Percentiles rank a stretch among this genome's conserved stretches.
Evolutionary conservation across 208 protist species (phyloP).

Genomic region (Leishmania gerbilli): DNA sequence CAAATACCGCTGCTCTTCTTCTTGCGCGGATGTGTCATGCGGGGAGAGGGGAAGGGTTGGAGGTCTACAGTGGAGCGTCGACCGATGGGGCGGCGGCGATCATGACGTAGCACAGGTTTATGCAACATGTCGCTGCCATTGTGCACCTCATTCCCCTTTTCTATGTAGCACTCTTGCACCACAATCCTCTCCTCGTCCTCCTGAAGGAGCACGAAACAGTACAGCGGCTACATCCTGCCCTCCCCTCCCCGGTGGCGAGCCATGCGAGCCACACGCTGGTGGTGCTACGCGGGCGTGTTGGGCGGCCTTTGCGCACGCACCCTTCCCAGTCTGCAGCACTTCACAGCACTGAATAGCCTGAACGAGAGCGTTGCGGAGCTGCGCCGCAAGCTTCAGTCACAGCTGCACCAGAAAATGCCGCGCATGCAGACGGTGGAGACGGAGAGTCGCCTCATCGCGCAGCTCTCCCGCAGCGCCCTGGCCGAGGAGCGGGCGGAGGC

Average conservation of each 20-base stretch:
- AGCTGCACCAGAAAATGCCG: conserved; percentile 30
- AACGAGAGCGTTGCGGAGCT: conserved; percentile 30
- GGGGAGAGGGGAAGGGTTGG: not conserved
- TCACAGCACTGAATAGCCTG: conserved; percentile 2
- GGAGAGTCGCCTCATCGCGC: conserved; percentile 61
- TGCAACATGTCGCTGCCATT: not conserved
- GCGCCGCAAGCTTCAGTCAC: conserved; percentile 29
- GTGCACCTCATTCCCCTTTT: not conserved
- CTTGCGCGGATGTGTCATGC: not conserved
- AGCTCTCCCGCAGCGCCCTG: conserved; percentile 53
- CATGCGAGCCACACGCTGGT: conserved; percentile 4
- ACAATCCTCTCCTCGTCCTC: no score
- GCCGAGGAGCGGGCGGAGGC: conserved; percentile 68
- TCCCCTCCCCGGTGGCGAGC: not conserved
- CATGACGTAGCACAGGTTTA: not conserved
- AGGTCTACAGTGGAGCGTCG: not conserved
- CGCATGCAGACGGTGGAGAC: conserved; percentile 58
- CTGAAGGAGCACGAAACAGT: not conserved
- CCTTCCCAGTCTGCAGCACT: conserved; percentile 7
- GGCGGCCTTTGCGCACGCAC: not conserved
- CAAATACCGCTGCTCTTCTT: not conserved
- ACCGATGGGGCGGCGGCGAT: not conserved
- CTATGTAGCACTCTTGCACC: not conserved
- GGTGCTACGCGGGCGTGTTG: not conserved
- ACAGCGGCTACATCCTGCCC: not conserved